phyloP scores from a whole-genome alignment of 2,329 filamentous ascomycete species.

The Salinomyces thailandicus region DNA sequence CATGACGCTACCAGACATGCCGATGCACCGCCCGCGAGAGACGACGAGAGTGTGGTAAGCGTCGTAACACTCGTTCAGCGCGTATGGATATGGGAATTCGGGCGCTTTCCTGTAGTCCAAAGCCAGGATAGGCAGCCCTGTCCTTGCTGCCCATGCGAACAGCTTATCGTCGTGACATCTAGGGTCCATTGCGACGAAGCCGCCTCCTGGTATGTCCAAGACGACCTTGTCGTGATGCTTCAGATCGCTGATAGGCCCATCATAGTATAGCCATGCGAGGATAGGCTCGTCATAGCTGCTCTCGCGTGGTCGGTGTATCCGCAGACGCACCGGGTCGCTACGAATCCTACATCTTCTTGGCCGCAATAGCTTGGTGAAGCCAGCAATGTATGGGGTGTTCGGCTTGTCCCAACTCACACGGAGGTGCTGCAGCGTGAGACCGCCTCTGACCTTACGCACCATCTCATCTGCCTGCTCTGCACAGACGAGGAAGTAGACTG shows the following conservation, averaged over 20 bases:
- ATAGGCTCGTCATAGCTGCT: conserved; percentile 80
- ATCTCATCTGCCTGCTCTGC: conserved; percentile 95
- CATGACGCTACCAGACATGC: conserved; percentile 53
- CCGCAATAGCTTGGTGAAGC: conserved; percentile 60
- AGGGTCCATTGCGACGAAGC: conserved; percentile 96
- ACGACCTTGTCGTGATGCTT: conserved; percentile 68
- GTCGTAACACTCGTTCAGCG: conserved; percentile 78
- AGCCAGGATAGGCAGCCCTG: conserved; percentile 78
- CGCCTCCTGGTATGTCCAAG: conserved; percentile 84
- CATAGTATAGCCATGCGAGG: conserved; percentile 84
- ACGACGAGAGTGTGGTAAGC: conserved; percentile 66
- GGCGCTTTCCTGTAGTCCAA: conserved; percentile 85
- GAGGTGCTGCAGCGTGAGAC: conserved; percentile 81
- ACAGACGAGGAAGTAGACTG: conserved; percentile 80
- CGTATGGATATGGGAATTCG: conserved; percentile 75
- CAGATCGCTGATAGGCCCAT: conserved; percentile 70
- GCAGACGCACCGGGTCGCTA: conserved; percentile 70
- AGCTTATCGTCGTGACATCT: conserved; percentile 88
- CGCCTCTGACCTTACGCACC: conserved; percentile 77
- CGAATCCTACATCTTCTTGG: conserved; percentile 58
- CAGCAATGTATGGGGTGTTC: conserved; percentile 71
- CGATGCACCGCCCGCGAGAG: conserved; percentile 64
- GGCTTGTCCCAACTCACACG: conserved; percentile 93
- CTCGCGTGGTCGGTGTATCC: conserved; percentile 67
- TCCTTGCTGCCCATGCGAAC: conserved; percentile 81